These are phyloP conservation scores for Coemansia sp. DNA, from an alignment of 192 early-diverging fungal species.

Conservation along the genomic window DNA sequence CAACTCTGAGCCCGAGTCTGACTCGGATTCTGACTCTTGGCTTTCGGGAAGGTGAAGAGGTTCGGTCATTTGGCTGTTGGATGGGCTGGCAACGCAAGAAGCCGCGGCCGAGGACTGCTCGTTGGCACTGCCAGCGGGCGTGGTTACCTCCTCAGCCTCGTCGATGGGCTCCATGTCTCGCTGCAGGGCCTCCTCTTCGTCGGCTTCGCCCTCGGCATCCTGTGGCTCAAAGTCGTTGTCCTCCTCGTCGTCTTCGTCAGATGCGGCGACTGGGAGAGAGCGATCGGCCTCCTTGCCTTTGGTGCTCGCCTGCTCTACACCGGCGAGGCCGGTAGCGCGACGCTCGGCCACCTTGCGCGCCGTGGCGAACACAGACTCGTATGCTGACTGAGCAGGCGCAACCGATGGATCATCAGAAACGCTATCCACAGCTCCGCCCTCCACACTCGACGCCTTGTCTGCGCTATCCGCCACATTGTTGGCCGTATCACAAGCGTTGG, in stretches of 20 bases:
- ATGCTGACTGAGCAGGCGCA: constrained; percentile 6
- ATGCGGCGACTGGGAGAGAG: background rate
- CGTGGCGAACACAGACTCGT: constrained; percentile 48
- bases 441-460: background rate
- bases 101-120: background rate
- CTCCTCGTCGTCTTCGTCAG: constrained; percentile 16
- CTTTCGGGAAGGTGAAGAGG: background rate
- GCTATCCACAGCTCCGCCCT: background rate
- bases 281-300: constrained; percentile 18
- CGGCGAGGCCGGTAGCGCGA: constrained; percentile 8
- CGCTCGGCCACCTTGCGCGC: constrained; percentile 31
- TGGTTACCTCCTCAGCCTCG: constrained; percentile 40
- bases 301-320: background rate
- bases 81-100: background rate
- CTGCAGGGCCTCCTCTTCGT: constrained; percentile 45
- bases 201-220: constrained; percentile 20
- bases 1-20: background rate
- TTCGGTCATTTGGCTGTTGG: background rate
- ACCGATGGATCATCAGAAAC: background rate
- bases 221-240: constrained; percentile 37
- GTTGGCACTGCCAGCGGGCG: background rate
- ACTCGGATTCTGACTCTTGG: background rate
- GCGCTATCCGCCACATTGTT: background rate
- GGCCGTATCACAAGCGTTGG: background rate
- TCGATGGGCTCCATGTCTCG: constrained; percentile 44